Evolutionary conservation across 371 early-diverging fungal species (phyloP), one percentile per base, ranked within the genome.

Genomic region (Mucor saturninus): DNA sequence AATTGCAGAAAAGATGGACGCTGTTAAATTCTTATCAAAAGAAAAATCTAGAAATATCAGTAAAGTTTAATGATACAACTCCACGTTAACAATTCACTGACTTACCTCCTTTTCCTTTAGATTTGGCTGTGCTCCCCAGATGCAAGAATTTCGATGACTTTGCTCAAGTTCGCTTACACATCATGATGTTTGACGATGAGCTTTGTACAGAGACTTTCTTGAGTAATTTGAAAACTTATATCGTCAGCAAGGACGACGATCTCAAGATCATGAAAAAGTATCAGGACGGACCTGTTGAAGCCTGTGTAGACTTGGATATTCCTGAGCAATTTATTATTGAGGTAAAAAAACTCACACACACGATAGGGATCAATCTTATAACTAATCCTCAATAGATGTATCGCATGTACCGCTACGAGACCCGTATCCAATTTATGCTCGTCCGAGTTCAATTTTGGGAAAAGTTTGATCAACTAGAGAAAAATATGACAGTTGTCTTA

Each of bases 251-350:
- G 42, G 72, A 72, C 26, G 85, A 87, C 49, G 83, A 86, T 43
- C 40, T 74, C 10, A 72, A 69, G 13, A 31, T 66, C 5, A 70
- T 87, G 71, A 62, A 74, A 8, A 84, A 82, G 21, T 85, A 87
- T 50, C 46, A 76, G 37, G 68, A 73, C 13, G 69, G 62, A 11
- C 49, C 69, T 6, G 72, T 71, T 5, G 74, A 75, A 59, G 72
- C 75, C 46, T 70, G 74, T 38, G 59, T 58, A 5, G 84, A 84
- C 32, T 67, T 87, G 35, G 86, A 77, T 61, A 63, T 77, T 10
- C 80, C 88, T 0, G 88, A 87, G 28, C 81, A 80, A 51, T 87
- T 87, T 39, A 73, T 71, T 3, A 61, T 80, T 45, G 80, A 81
- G 65, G 68, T 67, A 57, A 43, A 29, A 40, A 21, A 39, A 37